Evolutionary conservation across 176 grass and related monocot species (phyloP), one percentile per base, ranked within the genome.

Genomic region (Dactylis glomerata): DNA sequence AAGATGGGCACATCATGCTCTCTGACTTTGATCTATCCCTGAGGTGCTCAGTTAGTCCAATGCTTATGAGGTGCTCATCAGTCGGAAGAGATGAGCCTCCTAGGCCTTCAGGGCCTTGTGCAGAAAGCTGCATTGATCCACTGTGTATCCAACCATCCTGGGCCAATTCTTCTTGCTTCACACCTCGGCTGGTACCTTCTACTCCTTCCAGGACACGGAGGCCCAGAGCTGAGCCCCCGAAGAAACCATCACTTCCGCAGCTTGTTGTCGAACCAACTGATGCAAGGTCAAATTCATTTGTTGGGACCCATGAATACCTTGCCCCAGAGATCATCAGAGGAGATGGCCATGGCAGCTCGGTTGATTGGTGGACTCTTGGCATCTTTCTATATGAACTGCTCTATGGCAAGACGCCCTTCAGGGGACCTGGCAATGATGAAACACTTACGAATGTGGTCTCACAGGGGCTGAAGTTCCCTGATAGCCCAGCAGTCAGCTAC

Each of bases 1-100:
- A 99, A 92, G 96, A 99, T 57, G 96, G 96, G 15, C 96, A 99
- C 61, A 96, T 99, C 68, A 99, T 99, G 96, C 93, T 99, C 14
- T 96, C 96, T 23, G 96, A 99, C 23, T 99, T 99, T 72, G 96
- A 99, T 87, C 86, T 99, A 26, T 99, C 96, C 81, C 86, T 99
- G 17, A 92, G 96, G 82, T 99, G 96, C 81, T 99, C 96, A 7
- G 96, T 94, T 27, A 94, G 75, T 65, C 96, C 96, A 15, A 89
- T 89, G 75, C 96, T 99, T 73, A 81, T 99, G 69, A 92, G 91
- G 84, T 86, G 91, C 24, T 96, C 84, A 63, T 92, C 91, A 1
- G 83, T 92, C n/a, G 93, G 84, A 17, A 87, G 89, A 86, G 90
- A 92, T 56, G 93, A 96, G 55, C 85, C 91, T 16, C 94, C 87